Conservation (phyloP, 306 rosid species). For the Heteromeles arbutifolia region DNA sequence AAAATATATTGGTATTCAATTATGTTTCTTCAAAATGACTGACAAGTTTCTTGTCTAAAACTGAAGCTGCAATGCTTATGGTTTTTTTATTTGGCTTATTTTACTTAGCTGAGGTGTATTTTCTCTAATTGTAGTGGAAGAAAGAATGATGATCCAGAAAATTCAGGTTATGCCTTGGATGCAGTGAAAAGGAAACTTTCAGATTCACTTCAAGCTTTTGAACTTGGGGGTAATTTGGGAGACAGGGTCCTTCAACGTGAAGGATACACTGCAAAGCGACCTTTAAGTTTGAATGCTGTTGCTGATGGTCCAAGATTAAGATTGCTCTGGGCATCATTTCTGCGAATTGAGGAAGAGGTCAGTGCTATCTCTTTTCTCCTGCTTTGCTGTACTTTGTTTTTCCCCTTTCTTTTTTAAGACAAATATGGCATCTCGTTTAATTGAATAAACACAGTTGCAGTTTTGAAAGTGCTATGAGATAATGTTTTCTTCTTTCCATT, state of each 20-base stretch:
- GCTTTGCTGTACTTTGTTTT: constrained; percentile 6
- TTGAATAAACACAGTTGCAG: constrained; percentile 7
- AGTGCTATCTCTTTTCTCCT: constrained; percentile 32
- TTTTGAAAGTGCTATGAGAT: background rate
- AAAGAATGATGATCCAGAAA: constrained; percentile 30
- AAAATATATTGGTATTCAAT: background rate
- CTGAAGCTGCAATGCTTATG: constrained; percentile 10
- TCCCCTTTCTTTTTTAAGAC: background rate
- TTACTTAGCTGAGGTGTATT: constrained; percentile 23
- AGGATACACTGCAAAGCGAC: constrained; percentile 33
- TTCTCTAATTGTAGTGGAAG: constrained; percentile 42
- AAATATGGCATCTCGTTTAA: constrained; percentile 9
- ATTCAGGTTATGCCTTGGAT: constrained; percentile 49
- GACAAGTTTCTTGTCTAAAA: constrained; percentile 3
- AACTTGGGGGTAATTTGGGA: constrained; percentile 44
- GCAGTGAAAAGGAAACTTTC: constrained; percentile 67
- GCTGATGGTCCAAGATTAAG: constrained; percentile 80
- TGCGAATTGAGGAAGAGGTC: constrained; percentile 77
- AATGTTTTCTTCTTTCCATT: background rate
- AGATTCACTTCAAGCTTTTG: constrained; percentile 60
- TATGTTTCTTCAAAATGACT: background rate
- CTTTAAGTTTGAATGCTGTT: constrained; percentile 77
- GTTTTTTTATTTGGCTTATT: constrained; percentile 1
- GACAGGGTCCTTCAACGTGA: constrained; percentile 33
- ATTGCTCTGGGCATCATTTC: constrained; percentile 80